Percentiles rank a stretch among this genome's conserved stretches.
Conservation (phyloP, 441 rosid genomes). For the Hypseocharis bilobata region DNA sequence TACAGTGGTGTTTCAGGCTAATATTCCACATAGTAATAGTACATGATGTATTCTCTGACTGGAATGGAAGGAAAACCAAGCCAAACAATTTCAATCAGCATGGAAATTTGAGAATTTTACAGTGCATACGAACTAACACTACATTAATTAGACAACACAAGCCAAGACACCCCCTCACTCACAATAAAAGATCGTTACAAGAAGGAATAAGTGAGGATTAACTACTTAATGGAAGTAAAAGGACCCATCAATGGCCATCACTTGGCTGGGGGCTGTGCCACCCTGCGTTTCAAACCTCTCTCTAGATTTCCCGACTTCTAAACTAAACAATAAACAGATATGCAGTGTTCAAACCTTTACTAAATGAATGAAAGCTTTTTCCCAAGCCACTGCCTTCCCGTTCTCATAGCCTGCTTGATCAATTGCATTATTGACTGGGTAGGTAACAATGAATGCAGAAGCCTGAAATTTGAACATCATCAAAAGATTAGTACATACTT, state of each 20-base stretch:
- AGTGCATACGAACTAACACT: too few relatives aligned
- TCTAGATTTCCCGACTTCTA: background rate
- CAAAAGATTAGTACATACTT: constrained; percentile 19
- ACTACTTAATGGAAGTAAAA: background rate
- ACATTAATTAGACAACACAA: background rate
- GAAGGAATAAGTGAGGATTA: background rate
- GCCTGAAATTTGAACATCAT: constrained; percentile 45
- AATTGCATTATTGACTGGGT: constrained; percentile 60
- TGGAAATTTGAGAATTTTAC: too few relatives aligned
- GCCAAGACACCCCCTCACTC: constrained; percentile 4
- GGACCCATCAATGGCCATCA: background rate
- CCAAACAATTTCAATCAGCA: too few relatives aligned
- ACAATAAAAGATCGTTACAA: background rate
- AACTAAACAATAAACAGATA: constrained; percentile 10
- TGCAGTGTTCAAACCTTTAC: constrained; percentile 42
- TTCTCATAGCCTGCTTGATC: constrained; percentile 42
- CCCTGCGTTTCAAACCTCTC: constrained; percentile 4
- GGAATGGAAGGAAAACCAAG: too few relatives aligned
- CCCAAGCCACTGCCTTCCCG: constrained; percentile 69
- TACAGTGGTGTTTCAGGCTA: background rate
- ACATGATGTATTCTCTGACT: background rate
- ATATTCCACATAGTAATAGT: too few relatives aligned
- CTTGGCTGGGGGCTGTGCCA: background rate
- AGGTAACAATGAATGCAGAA: constrained; percentile 58
- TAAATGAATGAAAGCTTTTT: constrained; percentile 53